Evolutionary conservation across 2,329 filamentous ascomycete genomes (phyloP).

Genomic region (Teratosphaeria pseudoeucalypti): DNA sequence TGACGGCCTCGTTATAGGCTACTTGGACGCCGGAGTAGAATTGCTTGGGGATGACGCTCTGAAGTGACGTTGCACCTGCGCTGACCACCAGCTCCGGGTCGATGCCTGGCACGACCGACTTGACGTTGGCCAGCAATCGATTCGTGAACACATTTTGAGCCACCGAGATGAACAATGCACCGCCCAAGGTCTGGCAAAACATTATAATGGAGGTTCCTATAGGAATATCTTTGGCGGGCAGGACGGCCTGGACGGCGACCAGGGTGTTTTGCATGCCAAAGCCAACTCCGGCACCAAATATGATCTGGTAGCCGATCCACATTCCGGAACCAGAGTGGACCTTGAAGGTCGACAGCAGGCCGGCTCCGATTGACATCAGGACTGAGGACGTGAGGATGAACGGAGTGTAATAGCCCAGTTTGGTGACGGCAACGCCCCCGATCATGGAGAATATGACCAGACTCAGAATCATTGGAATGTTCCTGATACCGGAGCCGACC

Average conservation of each 20-base stretch:
- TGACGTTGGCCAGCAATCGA: conserved; percentile 32
- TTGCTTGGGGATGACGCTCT: conserved; percentile 39
- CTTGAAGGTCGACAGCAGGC: conserved; percentile 35
- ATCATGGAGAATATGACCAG: conserved; percentile 35
- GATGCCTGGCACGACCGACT: conserved; percentile 31
- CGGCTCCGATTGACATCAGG: conserved; percentile 37
- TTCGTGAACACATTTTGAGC: conserved; percentile 43
- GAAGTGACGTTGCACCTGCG: conserved; percentile 50
- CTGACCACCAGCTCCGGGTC: conserved; percentile 33
- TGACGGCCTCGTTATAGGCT: conserved; percentile 55
- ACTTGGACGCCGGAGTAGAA: conserved; percentile 45
- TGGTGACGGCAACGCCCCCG: conserved; percentile 29
- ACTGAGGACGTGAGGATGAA: conserved; percentile 34
- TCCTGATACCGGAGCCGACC: conserved; percentile 39
- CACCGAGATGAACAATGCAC: conserved; percentile 39
- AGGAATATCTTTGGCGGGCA: conserved; percentile 34
- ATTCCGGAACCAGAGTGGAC: conserved; percentile 27
- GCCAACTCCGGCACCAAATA: conserved; percentile 33
- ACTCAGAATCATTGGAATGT: conserved; percentile 37
- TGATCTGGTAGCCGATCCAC: conserved; percentile 30
- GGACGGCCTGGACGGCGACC: conserved; percentile 36
- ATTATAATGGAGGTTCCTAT: conserved; percentile 40
- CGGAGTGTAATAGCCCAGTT: conserved; percentile 40
- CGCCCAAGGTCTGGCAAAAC: conserved; percentile 39
- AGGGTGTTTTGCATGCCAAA: conserved; percentile 40